Base-by-base conservation (phyloP, 2,329 filamentous ascomycete genomes). In the Metarhizium guizhouense region DNA sequence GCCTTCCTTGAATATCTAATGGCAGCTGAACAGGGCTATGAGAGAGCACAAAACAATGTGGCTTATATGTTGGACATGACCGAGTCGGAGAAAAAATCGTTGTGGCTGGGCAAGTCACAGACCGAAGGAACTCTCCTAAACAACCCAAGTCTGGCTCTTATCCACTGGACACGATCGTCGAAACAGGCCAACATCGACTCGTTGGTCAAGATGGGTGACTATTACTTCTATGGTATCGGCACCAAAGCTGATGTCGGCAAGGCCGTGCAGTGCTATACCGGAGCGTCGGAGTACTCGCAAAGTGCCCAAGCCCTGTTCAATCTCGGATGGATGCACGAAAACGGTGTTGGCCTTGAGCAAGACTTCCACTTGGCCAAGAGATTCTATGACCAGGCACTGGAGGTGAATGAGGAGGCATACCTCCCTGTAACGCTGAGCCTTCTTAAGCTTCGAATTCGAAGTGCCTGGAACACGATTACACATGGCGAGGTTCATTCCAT, bases 281-380 rank as follows among this genome's bases (percentile, higher is more conserved):
- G 90, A 4, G 94, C 94, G 1, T 92, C 92, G 0, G 94, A 99
- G 67, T 91, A 88, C 57, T 85, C 93, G 62, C 87, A 91, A 66
- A 95, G 90, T 63, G 94, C 93, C 2, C 95, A 99, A 72, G 94
- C 95, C 14, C 83, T 96, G 56, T 99, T 91, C 82, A 97, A 99
- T 65, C 77, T 99, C 14, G 95, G 94, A 5, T 99, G 94, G 94
- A 97, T 99, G 93, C 91, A 99, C 66, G 94, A 99, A 72, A 96
- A 97, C 65, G 94, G 94, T 7, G 79, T 97, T 52, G 90, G 92
- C 2, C 82, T 97, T 20, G 87, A 88, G 54, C 94, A 99, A 68
- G 94, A 99, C 67, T 99, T 95, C 69, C 94, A 99, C 67, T 84
- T 99, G 56, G 94, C 95, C 2, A 99, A 99, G 73, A 80, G 94